Conservation (phyloP, 2,329 filamentous ascomycete species). For the Colletotrichum orbiculare region DNA sequence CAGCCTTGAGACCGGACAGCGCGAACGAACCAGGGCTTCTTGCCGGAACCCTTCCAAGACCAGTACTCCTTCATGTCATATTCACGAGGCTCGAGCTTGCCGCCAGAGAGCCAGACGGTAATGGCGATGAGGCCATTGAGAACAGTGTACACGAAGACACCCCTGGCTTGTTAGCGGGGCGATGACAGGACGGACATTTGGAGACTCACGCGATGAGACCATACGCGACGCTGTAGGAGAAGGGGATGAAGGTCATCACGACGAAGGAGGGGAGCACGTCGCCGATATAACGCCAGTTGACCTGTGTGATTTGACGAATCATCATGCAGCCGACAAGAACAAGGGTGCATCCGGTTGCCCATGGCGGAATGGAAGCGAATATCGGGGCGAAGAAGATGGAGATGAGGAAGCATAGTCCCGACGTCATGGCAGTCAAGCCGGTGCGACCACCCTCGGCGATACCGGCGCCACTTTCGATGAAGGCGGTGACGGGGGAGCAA, state of each 20-base stretch:
- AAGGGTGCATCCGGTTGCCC: slow-evolving; percentile 80
- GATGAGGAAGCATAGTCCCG: slow-evolving; percentile 76
- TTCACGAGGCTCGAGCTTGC: slow-evolving; percentile 58
- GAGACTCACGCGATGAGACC: slow-evolving; percentile 74
- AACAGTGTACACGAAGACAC: slow-evolving; percentile 64
- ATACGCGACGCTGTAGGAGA: slow-evolving; percentile 83
- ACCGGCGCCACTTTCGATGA: slow-evolving; percentile 80
- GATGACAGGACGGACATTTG: not conserved
- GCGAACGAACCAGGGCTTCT: slow-evolving; percentile 60
- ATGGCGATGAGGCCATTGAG: slow-evolving; percentile 61
- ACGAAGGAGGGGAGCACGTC: slow-evolving; percentile 82
- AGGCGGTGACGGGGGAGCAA: slow-evolving; percentile 77
- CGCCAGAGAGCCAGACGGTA: slow-evolving; percentile 55
- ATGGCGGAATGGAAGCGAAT: slow-evolving; percentile 80
- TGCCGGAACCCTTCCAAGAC: slow-evolving; percentile 62
- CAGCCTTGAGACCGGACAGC: slow-evolving; percentile 44
- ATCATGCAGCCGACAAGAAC: slow-evolving; percentile 81
- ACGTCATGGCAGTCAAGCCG: slow-evolving; percentile 76
- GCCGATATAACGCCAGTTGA: slow-evolving; percentile 82
- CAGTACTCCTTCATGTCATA: slow-evolving; percentile 68
- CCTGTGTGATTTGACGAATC: slow-evolving; percentile 78
- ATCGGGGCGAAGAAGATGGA: slow-evolving; percentile 82
- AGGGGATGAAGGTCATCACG: slow-evolving; percentile 80
- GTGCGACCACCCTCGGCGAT: slow-evolving; percentile 81
- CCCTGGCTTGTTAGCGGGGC: slow-evolving; percentile 46